These are phyloP conservation scores for Backusella sp. DNA, from an alignment of 192 early-diverging fungal genomes.

Conservation along the genomic window DNA sequence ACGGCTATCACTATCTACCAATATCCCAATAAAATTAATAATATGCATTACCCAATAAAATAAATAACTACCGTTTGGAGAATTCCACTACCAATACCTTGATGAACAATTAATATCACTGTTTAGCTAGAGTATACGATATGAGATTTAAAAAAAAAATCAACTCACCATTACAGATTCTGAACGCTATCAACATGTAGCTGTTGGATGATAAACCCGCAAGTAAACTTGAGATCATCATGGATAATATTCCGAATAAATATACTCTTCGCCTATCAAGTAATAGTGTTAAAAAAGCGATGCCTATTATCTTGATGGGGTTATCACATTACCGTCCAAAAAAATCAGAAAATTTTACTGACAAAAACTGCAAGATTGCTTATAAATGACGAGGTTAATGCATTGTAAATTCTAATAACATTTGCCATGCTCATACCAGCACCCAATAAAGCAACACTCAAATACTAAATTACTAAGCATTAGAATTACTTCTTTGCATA, in stretches of 20 bases:
- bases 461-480: no score
- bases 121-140: background rate
- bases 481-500: no score
- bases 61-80: background rate
- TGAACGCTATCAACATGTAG: background rate
- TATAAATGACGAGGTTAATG: background rate
- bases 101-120: background rate
- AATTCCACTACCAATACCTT: background rate
- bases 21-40: background rate
- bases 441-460: no score
- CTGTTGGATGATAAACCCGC: background rate
- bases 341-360: background rate
- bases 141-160: background rate
- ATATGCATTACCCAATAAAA: background rate
- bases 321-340: background rate
- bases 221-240: background rate
- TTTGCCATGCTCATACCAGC: background rate
- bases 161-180: background rate
- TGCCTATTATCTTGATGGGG: background rate
- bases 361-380: background rate
- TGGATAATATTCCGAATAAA: background rate
- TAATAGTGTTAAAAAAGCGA: background rate
- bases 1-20: background rate
- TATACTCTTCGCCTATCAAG: background rate
- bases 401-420: background rate